Conservation (phyloP, 106 monocot species). For the Hemerocallis citrina region DNA sequence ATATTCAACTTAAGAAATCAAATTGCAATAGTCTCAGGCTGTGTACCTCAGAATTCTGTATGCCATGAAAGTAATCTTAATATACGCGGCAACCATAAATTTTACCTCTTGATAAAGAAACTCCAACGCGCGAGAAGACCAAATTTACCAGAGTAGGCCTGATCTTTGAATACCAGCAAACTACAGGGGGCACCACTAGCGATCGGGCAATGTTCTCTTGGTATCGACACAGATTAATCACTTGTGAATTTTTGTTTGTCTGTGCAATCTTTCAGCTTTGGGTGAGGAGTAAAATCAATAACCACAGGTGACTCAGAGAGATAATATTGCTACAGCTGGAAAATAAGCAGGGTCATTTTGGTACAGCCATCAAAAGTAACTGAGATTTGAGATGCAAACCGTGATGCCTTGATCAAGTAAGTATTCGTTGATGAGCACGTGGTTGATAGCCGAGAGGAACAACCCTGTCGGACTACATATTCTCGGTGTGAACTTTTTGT, state of each 20-base stretch:
- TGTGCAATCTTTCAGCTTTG: conserved; percentile 14
- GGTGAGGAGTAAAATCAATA: conserved; percentile 80
- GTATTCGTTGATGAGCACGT: conserved; percentile 97
- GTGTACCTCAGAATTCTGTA: conserved; percentile 47
- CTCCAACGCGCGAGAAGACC: not conserved
- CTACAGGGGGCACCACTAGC: conserved; percentile 46
- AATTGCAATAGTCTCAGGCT: not conserved
- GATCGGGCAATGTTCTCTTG: not conserved
- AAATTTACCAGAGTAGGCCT: conserved; percentile 70
- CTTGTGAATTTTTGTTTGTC: not conserved
- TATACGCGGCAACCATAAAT: not conserved
- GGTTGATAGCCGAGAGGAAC: conserved; percentile 86
- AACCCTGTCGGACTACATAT: conserved; percentile 55
- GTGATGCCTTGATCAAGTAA: conserved; percentile 91
- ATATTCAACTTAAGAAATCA: not conserved
- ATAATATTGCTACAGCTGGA: conserved; percentile 86
- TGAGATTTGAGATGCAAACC: conserved; percentile 36
- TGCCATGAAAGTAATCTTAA: conserved; percentile 82
- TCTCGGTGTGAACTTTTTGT: conserved; percentile 52
- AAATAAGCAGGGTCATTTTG: conserved; percentile 99
- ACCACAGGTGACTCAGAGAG: conserved; percentile 70
- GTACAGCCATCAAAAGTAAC: conserved; percentile 3
- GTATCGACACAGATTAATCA: not conserved
- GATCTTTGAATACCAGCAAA: conserved; percentile 87
- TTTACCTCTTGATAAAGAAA: not conserved